Percentiles rank a stretch among this genome's conserved stretches.
These are phyloP conservation scores for Sugiyamaella lignohabitans DNA, from an alignment of 805 yeast genomes.

Conservation along the genomic window DNA sequence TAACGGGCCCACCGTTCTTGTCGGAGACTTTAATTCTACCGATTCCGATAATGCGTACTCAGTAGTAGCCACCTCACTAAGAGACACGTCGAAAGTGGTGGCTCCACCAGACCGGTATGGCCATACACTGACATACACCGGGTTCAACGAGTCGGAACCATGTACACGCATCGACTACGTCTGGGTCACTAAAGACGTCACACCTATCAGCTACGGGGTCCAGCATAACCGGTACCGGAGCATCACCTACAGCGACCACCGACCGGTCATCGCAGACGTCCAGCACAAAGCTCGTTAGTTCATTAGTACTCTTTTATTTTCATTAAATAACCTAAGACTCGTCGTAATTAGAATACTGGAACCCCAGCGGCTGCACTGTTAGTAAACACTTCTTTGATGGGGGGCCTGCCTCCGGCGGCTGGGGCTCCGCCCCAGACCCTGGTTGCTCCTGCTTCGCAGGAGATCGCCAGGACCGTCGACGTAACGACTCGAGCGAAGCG, in stretches of 20 bases:
- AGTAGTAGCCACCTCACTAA: slow-evolving; percentile 33
- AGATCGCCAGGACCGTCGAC: too few relatives aligned
- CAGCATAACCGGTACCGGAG: slow-evolving; percentile 13
- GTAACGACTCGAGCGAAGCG: too few relatives aligned
- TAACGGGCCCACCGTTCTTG: slow-evolving; percentile 33
- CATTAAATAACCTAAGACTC: too few relatives aligned
- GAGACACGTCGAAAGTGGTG: slow-evolving; percentile 35
- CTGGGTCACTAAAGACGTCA: slow-evolving; percentile 33
- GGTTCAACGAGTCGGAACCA: slow-evolving; percentile 34
- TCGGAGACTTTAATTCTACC: slow-evolving; percentile 54
- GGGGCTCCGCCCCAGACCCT: too few relatives aligned
- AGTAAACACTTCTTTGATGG: too few relatives aligned
- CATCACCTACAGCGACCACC: slow-evolving; percentile 17
- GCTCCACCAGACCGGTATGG: slow-evolving; percentile 35
- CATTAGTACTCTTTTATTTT: too few relatives aligned
- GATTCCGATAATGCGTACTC: slow-evolving; percentile 40
- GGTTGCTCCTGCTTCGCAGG: too few relatives aligned
- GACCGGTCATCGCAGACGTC: slow-evolving; percentile 17
- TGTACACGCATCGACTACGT: slow-evolving; percentile 38
- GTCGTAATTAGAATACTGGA: too few relatives aligned
- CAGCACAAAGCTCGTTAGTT: slow-evolving; percentile 1
- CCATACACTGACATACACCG: slow-evolving; percentile 41
- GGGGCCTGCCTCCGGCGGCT: too few relatives aligned
- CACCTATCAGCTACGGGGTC: slow-evolving; percentile 14
- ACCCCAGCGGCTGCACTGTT: too few relatives aligned